Conservation (phyloP, 106 monocot species). For the Apostasia ramifera region DNA sequence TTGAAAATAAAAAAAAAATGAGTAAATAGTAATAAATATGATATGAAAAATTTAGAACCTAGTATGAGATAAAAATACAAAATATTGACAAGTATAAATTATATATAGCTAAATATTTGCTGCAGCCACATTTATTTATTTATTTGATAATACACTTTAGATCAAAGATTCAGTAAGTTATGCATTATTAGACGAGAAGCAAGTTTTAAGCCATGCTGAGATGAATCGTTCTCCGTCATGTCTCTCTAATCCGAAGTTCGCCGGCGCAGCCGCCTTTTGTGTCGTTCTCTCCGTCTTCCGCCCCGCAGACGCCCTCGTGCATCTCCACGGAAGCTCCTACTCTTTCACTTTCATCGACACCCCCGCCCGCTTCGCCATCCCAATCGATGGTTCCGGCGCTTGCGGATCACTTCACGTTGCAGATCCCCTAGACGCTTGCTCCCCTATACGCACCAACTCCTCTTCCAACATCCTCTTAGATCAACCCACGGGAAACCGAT, state of each 20-base stretch:
- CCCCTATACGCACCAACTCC: conserved; percentile 14
- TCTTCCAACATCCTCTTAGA: neutral
- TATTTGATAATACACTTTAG: too few relatives aligned
- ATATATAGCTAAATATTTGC: too few relatives aligned
- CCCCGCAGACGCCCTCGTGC: conserved; percentile 47
- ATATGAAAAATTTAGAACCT: too few relatives aligned
- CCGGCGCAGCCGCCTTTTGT: neutral
- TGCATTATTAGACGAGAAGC: too few relatives aligned
- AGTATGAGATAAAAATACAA: too few relatives aligned
- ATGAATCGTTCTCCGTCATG: neutral
- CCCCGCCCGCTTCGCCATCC: conserved; percentile 74
- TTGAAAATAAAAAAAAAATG: too few relatives aligned
- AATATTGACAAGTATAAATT: too few relatives aligned
- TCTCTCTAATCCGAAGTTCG: neutral
- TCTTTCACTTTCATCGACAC: conserved; percentile 84
- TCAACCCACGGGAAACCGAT: neutral
- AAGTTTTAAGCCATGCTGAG: too few relatives aligned
- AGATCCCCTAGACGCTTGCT: conserved; percentile 67
- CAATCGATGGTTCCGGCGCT: conserved; percentile 47
- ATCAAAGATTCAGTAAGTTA: too few relatives aligned
- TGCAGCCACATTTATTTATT: too few relatives aligned
- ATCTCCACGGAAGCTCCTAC: conserved; percentile 38
- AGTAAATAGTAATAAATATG: too few relatives aligned
- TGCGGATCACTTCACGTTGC: conserved; percentile 73
- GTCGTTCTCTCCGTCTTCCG: conserved; percentile 25